phyloP scores from a whole-genome alignment of 2,329 filamentous ascomycete genomes.

The Xylaria sp. region DNA sequence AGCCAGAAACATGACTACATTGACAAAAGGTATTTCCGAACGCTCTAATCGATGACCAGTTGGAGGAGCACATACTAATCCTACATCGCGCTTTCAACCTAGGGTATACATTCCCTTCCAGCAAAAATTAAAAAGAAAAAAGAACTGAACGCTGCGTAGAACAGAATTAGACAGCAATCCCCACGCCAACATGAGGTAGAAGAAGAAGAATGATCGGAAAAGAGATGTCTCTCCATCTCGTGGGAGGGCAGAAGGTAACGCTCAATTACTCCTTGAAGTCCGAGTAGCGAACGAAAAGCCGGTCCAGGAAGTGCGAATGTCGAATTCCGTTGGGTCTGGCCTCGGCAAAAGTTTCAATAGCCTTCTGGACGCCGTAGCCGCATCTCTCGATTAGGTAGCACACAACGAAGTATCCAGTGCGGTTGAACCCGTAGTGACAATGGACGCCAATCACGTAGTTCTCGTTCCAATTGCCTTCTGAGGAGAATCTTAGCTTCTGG shows the following conservation, averaged over 20 bases:
- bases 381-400: conserved; percentile 89
- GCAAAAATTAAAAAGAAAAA: neutral
- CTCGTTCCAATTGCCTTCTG: conserved; percentile 54
- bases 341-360: conserved; percentile 80
- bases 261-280: conserved; percentile 29
- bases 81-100: conserved; percentile 25
- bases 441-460: conserved; percentile 80
- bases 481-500: conserved; percentile 59
- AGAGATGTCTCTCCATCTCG: neutral
- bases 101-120: conserved; percentile 19
- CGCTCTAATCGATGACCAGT: conserved; percentile 21
- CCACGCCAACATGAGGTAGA: neutral
- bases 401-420: conserved; percentile 90
- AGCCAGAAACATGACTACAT: neutral
- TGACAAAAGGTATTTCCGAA: conserved; percentile 23
- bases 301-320: conserved; percentile 89
- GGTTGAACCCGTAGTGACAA: conserved; percentile 96
- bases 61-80: conserved; percentile 21
- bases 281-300: conserved; percentile 80
- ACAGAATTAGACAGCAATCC: neutral
- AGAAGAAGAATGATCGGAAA: no score
- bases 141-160: conserved; percentile 4
- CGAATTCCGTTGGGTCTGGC: conserved; percentile 84
- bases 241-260: neutral
- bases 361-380: conserved; percentile 76